Evolutionary conservation across 176 grass and related monocot genomes (phyloP).

Genomic region (Metroxylon sagu): DNA sequence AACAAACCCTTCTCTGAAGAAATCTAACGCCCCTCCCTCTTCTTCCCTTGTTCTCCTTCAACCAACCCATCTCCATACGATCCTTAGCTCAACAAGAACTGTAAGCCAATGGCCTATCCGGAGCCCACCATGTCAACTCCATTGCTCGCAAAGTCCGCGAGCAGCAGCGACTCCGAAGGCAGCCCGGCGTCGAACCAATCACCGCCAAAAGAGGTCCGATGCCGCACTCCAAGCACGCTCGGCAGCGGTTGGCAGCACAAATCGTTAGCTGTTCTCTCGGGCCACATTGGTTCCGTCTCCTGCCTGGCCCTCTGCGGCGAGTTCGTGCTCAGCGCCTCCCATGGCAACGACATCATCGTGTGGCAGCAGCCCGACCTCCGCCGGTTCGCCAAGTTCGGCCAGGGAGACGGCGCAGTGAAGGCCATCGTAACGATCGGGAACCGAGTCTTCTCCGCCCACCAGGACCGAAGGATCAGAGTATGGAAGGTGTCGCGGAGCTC

Average conservation of each 20-base stretch:
- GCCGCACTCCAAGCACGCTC: background rate
- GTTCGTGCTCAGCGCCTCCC: constrained; percentile 82
- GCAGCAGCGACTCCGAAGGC: background rate
- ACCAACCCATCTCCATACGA: constrained; percentile 9
- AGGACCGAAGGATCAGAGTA: constrained; percentile 75
- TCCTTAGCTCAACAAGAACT: no score
- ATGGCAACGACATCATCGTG: constrained; percentile 62
- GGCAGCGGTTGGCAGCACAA: constrained; percentile 21
- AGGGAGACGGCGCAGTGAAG: constrained; percentile 67
- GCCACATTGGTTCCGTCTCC: constrained; percentile 54
- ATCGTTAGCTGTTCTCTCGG: constrained; percentile 48
- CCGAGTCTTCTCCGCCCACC: constrained; percentile 81
- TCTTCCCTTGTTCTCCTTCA: background rate
- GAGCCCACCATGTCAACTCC: constrained; percentile 25
- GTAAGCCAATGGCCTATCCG: background rate
- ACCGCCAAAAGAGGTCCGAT: no score
- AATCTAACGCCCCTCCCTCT: no score
- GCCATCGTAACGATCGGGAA: constrained; percentile 52
- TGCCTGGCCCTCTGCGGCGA: constrained; percentile 82
- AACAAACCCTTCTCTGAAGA: no score
- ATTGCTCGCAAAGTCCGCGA: constrained; percentile 16
- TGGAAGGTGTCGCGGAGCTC: constrained; percentile 62
- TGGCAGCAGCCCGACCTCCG: constrained; percentile 90
- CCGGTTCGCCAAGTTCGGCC: constrained; percentile 55
- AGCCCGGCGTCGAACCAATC: background rate